phyloP scores from a whole-genome alignment of 495 filamentous ascomycete species.

The Delitschia confertaspora region DNA sequence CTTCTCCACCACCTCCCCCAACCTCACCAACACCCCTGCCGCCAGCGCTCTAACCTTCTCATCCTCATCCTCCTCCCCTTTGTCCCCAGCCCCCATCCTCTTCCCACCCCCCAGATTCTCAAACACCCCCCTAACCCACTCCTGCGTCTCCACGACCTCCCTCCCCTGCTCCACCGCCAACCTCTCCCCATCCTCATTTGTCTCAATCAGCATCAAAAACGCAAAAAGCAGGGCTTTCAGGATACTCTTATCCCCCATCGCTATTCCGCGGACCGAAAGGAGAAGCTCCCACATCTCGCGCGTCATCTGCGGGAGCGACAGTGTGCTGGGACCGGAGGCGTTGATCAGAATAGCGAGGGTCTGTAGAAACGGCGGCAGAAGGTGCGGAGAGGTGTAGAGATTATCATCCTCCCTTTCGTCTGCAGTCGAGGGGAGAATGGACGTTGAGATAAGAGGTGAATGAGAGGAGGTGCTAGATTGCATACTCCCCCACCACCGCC shows the following conservation, averaged over 20 bases:
- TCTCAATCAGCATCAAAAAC: conserved; percentile 70
- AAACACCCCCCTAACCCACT: conserved; percentile 66
- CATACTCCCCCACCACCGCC: conserved; percentile 41
- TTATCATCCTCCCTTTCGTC: conserved; percentile 17
- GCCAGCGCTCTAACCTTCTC: conserved; percentile 60
- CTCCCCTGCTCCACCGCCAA: conserved; percentile 50
- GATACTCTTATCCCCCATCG: conserved; percentile 49
- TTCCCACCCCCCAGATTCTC: conserved; percentile 42
- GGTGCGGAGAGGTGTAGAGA: conserved; percentile 49
- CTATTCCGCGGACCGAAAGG: conserved; percentile 38
- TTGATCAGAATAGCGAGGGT: conserved; percentile 59
- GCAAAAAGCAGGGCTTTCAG: conserved; percentile 68
- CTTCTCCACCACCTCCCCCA: conserved; percentile 71
- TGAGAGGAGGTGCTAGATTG: conserved; percentile 38
- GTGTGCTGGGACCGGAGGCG: conserved; percentile 54
- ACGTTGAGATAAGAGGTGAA: conserved; percentile 48
- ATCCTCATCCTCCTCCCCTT: too few relatives aligned
- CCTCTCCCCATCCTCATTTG: conserved; percentile 52
- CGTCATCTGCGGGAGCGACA: conserved; percentile 57
- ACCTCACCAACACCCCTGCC: conserved; percentile 71
- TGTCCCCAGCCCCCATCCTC: too few relatives aligned
- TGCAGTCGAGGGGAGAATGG: conserved; percentile 42
- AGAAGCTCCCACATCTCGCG: conserved; percentile 61
- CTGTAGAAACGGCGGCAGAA: conserved; percentile 54
- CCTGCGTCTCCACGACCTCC: conserved; percentile 51